Base-by-base conservation (phyloP, 2,329 filamentous ascomycete species). In the Penicillium sp. region DNA sequence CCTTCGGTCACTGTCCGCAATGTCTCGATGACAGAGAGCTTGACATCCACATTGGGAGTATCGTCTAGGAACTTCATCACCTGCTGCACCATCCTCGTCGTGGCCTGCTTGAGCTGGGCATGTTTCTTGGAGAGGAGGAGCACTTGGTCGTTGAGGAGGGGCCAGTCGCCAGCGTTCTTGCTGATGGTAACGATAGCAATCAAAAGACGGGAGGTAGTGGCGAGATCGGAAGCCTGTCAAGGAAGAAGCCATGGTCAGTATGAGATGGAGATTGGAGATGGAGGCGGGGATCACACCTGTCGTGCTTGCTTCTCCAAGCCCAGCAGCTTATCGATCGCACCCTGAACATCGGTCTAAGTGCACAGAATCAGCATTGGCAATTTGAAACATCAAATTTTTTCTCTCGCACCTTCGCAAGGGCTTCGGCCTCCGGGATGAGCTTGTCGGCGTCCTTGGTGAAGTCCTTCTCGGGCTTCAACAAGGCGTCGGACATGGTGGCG, bases 21-120 rank as follows among this genome's bases (percentile, higher is more conserved):
- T 1, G 93, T 95, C 76, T 99, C 93, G 67, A 99, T 99, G 53
- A 96, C 86, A 18, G 90, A 88, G 51, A 99, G 80, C 79, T 97
- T 99, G 29, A 86, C 91, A 63, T 97, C 91, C 55, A 90, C 69
- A 67, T 85, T 88, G 27, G 94, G 91, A 18, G 91, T 91, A 40
- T 89, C 85, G 68, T 96, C 89, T 67, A 99, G 78, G 75, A 97
- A 97, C 54, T 80, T 82, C 87, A 99, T 96, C 57, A 96, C 91
- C 41, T 87, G 88, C 80, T 99, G 94, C 55, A 99, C 92, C 94
- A 99, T 99, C 80, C 93, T 94, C 66, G 94, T 97, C 68, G 92
- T 94, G 68, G 94, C 94, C 77, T 97, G 94, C 78, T 99, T 99
- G 70, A 99, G 91, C 80, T 99, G 94, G 66, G 92, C 90, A 89